phyloP scores from a whole-genome alignment of 2,329 filamentous ascomycete genomes.

The Blastomyces silverae region DNA sequence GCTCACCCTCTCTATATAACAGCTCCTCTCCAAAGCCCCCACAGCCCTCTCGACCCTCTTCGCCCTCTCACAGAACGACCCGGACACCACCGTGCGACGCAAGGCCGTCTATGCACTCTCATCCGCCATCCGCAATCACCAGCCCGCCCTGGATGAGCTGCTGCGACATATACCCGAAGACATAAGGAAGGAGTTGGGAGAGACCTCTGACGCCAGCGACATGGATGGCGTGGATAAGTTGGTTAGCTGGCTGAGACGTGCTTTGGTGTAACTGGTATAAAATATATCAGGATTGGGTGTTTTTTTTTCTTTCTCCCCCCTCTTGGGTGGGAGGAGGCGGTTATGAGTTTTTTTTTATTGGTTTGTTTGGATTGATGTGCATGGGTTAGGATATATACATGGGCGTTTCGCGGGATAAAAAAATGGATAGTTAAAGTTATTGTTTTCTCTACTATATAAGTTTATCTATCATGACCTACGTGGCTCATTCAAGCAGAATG shows the following conservation, averaged over 20 bases:
- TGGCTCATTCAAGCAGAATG: neutral
- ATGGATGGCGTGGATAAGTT: conserved; percentile 80
- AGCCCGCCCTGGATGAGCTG: conserved; percentile 60
- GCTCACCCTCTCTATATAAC: conserved; percentile 17
- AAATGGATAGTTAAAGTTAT: neutral
- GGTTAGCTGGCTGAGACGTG: conserved; percentile 56
- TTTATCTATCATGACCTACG: no score
- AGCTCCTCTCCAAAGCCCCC: conserved; percentile 45
- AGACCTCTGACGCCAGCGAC: conserved; percentile 69
- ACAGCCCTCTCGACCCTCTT: conserved; percentile 67
- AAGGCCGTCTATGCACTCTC: conserved; percentile 89
- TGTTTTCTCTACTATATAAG: neutral
- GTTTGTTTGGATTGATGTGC: neutral
- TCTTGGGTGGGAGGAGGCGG: neutral
- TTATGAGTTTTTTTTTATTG: neutral
- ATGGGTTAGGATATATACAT: neutral
- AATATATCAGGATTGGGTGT: neutral
- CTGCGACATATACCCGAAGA: conserved; percentile 62
- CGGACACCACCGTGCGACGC: conserved; percentile 60
- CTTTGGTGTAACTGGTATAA: neutral
- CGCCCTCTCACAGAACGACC: conserved; percentile 54
- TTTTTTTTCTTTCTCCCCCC: neutral
- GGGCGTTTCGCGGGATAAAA: neutral
- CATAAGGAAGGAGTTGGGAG: conserved; percentile 53
- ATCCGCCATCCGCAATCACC: conserved; percentile 79